phyloP scores from a whole-genome alignment of 805 yeast genomes.

The Millerozyma acaciae region DNA sequence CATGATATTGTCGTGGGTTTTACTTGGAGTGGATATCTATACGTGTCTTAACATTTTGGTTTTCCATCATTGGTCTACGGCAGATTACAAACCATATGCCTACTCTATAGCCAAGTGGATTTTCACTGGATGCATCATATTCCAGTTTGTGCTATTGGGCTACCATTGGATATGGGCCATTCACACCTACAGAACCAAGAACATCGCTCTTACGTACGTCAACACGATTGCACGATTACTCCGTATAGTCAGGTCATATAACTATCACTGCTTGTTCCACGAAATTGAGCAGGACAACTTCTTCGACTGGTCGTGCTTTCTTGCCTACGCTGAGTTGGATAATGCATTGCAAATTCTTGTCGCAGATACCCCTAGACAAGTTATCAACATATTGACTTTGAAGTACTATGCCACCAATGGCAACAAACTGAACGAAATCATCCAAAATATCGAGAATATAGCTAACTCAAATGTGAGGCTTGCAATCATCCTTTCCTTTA shows the following conservation, averaged over 20 bases:
- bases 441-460: conserved; percentile 48
- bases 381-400: conserved; percentile 72
- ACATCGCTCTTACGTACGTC: conserved; percentile 67
- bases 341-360: conserved; percentile 58
- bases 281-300: conserved; percentile 59
- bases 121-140: conserved; percentile 76
- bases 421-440: conserved; percentile 38
- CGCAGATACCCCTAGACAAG: conserved; percentile 87
- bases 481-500: conserved; percentile 69
- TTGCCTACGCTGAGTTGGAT: conserved; percentile 61
- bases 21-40: conserved; percentile 67
- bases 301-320: conserved; percentile 65
- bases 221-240: conserved; percentile 57
- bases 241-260: conserved; percentile 55
- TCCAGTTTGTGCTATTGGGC: conserved; percentile 55
- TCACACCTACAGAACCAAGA: conserved; percentile 52
- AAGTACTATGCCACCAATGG: conserved; percentile 48
- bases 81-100: conserved; percentile 42
- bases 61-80: conserved; percentile 63
- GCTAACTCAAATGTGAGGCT: conserved; percentile 61
- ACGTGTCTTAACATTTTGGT: conserved; percentile 74
- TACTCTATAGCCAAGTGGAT: conserved; percentile 61
- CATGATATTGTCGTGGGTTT: conserved; percentile 51
- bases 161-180: conserved; percentile 59
- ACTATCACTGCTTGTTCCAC: conserved; percentile 69